phyloP scores from a whole-genome alignment of 306 rosid genomes.

The Biancaea sappan region DNA sequence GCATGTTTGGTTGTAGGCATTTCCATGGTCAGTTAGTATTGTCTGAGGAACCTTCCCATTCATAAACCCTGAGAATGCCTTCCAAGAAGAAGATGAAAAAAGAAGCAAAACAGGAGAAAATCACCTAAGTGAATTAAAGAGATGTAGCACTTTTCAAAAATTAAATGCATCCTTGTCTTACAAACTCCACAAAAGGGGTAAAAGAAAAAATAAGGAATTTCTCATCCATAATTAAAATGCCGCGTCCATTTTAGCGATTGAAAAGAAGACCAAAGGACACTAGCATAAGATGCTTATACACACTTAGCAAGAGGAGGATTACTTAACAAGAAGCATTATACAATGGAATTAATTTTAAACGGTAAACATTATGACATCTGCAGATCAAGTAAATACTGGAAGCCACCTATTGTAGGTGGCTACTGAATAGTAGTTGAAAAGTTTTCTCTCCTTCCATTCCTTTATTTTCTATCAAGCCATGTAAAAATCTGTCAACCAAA shows the following conservation, averaged over 20 bases:
- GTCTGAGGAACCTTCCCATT: conserved; percentile 92
- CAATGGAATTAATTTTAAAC: conserved; percentile 11
- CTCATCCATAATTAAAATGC: conserved; percentile 3
- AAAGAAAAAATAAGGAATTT: conserved; percentile 1
- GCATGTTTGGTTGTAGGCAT: conserved; percentile 81
- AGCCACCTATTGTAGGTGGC: conserved; percentile 9
- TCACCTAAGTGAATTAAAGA: conserved; percentile 41
- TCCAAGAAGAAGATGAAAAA: conserved; percentile 47
- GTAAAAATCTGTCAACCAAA: conserved; percentile 18
- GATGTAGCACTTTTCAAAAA: conserved; percentile 16
- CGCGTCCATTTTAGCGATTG: conserved; percentile 4
- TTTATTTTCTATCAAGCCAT: conserved; percentile 25
- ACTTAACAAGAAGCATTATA: conserved; percentile 21
- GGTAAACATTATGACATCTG: neutral
- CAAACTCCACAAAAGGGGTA: neutral
- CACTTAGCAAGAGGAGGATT: neutral
- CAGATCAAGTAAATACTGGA: conserved; percentile 23
- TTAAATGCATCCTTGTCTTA: conserved; percentile 4
- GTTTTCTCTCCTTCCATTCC: conserved; percentile 10
- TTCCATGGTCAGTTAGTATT: conserved; percentile 80
- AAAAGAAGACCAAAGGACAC: conserved; percentile 1
- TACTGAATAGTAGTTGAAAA: conserved; percentile 23
- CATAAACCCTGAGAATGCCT: conserved; percentile 92
- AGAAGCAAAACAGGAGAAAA: conserved; percentile 3
- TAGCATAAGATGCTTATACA: conserved; percentile 10